A percentile compares a stretch with the other conserved stretches of the same genome.
Evolutionary conservation across 2,329 filamentous ascomycete species (phyloP).

Genomic region (Oidium heveae): DNA sequence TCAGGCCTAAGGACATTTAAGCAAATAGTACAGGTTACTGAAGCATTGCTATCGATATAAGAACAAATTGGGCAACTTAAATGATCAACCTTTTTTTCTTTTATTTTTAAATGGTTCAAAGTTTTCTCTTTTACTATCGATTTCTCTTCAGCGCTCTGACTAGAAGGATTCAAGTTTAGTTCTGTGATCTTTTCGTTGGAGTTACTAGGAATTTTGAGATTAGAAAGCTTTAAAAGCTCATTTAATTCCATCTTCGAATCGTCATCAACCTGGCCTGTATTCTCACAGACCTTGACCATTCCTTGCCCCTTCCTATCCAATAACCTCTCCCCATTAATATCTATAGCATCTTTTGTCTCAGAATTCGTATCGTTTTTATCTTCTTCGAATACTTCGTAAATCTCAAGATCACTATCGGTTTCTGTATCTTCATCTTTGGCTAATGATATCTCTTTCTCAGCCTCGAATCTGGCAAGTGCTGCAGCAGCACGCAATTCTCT

Average conservation of each 20-base stretch:
- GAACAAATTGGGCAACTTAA: slow-evolving; percentile 32
- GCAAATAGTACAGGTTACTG: slow-evolving; percentile 41
- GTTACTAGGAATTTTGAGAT: background rate
- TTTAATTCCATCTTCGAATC: slow-evolving; percentile 36
- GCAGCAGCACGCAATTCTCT: slow-evolving; percentile 34
- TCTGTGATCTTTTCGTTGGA: background rate
- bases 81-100: background rate
- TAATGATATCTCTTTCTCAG: slow-evolving; percentile 17
- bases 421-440: slow-evolving; percentile 16
- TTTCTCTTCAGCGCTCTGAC: too few relatives aligned
- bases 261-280: slow-evolving; percentile 33
- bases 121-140: too few relatives aligned
- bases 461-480: slow-evolving; percentile 30
- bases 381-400: slow-evolving; percentile 14
- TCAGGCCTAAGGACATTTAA: slow-evolving; percentile 37
- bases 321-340: slow-evolving; percentile 37
- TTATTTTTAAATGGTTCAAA: too few relatives aligned
- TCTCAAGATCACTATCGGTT: slow-evolving; percentile 11
- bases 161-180: background rate
- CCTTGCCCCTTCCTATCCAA: slow-evolving; percentile 39
- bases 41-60: slow-evolving; percentile 27
- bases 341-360: slow-evolving; percentile 27
- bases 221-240: slow-evolving; percentile 30
- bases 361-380: slow-evolving; percentile 19
- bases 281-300: slow-evolving; percentile 52